Evolutionary conservation across 768 basidiomycete genomes (phyloP).

Genomic region (Chalciporus sphaerocephalus): DNA sequence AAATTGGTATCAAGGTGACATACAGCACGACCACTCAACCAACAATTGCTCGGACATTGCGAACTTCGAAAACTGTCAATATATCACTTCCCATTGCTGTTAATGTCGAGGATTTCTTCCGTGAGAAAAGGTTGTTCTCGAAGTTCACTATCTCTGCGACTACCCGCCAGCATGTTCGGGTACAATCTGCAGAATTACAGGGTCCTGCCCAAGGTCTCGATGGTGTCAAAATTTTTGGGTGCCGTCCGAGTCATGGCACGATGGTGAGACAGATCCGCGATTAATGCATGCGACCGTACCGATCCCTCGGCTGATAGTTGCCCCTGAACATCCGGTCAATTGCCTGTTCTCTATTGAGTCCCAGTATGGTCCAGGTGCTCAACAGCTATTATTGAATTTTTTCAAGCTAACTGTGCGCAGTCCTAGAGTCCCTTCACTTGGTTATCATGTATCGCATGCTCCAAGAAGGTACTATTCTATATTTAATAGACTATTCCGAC

Average conservation of each 20-base stretch:
- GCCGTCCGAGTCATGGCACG: conserved; percentile 43
- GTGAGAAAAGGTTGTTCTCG: conserved; percentile 85
- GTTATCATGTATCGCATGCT: conserved; percentile 74
- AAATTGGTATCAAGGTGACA: conserved; percentile 62
- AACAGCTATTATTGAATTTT: conserved; percentile 3
- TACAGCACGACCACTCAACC: conserved; percentile 62
- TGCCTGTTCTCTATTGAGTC: conserved; percentile 81
- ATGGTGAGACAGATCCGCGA: conserved; percentile 37
- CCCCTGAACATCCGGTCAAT: conserved; percentile 68
- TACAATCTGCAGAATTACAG: conserved; percentile 56
- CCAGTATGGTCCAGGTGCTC: conserved; percentile 52
- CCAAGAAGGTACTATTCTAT: conserved; percentile 60
- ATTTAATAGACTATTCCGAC: background rate
- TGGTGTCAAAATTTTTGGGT: conserved; percentile 50
- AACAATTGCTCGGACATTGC: conserved; percentile 48
- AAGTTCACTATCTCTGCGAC: conserved; percentile 87
- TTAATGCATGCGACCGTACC: background rate
- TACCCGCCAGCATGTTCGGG: conserved; percentile 73
- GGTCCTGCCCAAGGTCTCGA: conserved; percentile 40
- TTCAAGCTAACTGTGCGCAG: conserved; percentile 35
- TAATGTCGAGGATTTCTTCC: conserved; percentile 96
- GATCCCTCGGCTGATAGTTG: conserved; percentile 55
- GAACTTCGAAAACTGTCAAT: conserved; percentile 51
- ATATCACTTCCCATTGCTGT: conserved; percentile 82
- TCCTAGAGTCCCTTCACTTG: conserved; percentile 57